A percentile compares a stretch with the other conserved stretches of the same genome.
These are phyloP conservation scores for Paramyrothecium roridum DNA, from an alignment of 2,329 filamentous ascomycete genomes.

Conservation along the genomic window DNA sequence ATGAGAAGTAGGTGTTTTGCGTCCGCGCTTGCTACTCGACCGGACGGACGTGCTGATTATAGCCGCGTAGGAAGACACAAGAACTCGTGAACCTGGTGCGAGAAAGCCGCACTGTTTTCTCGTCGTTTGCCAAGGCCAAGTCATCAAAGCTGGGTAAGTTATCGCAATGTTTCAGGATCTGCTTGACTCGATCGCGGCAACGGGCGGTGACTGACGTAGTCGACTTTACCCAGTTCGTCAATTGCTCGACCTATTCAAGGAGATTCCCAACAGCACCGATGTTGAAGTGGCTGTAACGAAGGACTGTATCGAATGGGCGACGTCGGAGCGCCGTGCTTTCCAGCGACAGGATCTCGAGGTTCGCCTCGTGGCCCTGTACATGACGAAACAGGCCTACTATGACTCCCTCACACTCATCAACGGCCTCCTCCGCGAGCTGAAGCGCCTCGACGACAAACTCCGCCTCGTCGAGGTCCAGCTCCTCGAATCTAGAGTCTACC, in stretches of 20 bases:
- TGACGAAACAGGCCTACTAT: conserved; percentile 97
- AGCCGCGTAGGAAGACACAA: conserved; percentile 61
- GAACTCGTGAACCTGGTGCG: conserved; percentile 88
- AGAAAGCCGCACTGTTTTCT: conserved; percentile 85
- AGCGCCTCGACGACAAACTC: conserved; percentile 97
- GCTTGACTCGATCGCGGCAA: neutral
- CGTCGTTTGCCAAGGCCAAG: conserved; percentile 97
- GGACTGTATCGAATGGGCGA: conserved; percentile 99
- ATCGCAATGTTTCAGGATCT: neutral
- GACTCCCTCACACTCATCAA: conserved; percentile 97
- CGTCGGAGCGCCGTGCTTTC: conserved; percentile 90
- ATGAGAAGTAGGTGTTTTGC: conserved; percentile 66
- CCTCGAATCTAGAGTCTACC: conserved; percentile 94
- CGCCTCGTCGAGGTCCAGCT: conserved; percentile 97
- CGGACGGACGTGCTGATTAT: conserved; percentile 19
- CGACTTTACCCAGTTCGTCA: conserved; percentile 70
- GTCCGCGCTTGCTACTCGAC: neutral
- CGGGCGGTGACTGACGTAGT: neutral
- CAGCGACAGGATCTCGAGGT: conserved; percentile 97
- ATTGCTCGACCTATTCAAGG: conserved; percentile 90
- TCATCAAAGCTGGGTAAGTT: conserved; percentile 89
- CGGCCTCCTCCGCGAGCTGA: conserved; percentile 90
- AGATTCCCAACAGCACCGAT: conserved; percentile 92
- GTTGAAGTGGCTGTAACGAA: conserved; percentile 94
- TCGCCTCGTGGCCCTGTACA: conserved; percentile 87